Evolutionary conservation across 176 grass and related monocot species (phyloP).

Genomic region (bread wheat (Triticum aestivum)): DNA sequence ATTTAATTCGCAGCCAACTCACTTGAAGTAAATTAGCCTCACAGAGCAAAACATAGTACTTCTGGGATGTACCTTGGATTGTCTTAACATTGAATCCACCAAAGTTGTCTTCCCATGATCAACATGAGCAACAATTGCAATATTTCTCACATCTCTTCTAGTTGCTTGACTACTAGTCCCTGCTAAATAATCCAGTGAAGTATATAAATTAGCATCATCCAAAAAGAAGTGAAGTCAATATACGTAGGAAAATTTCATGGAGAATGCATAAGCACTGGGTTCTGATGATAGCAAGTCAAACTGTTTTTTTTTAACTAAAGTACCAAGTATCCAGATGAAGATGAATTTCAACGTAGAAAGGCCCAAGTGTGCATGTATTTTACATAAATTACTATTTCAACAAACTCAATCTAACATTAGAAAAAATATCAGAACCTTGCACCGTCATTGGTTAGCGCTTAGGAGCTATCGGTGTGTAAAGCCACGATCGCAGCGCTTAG

Average conservation of each 20-base stretch:
- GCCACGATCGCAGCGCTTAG: neutral
- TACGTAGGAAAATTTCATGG: neutral
- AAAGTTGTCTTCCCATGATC: conserved; percentile 98
- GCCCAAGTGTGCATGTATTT: neutral
- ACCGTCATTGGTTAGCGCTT: neutral
- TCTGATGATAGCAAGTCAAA: neutral
- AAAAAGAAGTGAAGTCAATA: neutral
- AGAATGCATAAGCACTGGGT: neutral
- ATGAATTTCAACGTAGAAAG: conserved; percentile 20
- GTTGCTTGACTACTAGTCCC: conserved; percentile 57
- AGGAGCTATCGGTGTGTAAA: neutral
- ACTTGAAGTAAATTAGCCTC: neutral
- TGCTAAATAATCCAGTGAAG: conserved; percentile 29
- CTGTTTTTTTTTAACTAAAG: neutral
- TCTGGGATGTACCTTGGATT: conserved; percentile 72
- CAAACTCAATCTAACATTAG: neutral
- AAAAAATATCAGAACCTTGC: neutral
- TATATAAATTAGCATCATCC: conserved; percentile 21
- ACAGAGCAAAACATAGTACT: conserved; percentile 11
- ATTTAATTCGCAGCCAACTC: neutral
- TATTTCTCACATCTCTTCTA: conserved; percentile 95
- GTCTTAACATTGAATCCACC: conserved; percentile 94
- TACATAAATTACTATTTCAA: neutral
- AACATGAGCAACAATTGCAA: conserved; percentile 97
- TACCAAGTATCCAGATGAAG: neutral